Evolutionary conservation across 2,329 filamentous ascomycete species (phyloP).

Genomic region (Sphaerulina musiva): DNA sequence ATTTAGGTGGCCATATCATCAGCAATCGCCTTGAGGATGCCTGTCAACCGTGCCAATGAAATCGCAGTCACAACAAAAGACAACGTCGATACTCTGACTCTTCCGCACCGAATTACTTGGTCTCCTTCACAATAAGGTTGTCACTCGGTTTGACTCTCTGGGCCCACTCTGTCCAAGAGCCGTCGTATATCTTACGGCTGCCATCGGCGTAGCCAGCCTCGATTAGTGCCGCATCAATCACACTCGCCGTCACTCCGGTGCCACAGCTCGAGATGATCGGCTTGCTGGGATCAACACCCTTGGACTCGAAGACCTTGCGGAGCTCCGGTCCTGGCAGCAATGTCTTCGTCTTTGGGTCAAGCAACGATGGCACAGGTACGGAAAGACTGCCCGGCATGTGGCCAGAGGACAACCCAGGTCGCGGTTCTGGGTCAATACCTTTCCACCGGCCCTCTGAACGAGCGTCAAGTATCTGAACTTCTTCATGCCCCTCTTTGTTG

Average conservation of each 20-base stretch:
- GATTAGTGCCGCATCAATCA: slow-evolving; percentile 79
- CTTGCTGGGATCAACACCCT: slow-evolving; percentile 68
- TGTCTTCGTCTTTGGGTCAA: slow-evolving; percentile 77
- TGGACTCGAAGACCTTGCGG: slow-evolving; percentile 67
- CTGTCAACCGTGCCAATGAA: not conserved
- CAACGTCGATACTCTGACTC: not conserved
- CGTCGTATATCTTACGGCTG: slow-evolving; percentile 72
- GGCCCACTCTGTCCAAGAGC: slow-evolving; percentile 73
- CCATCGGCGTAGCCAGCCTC: slow-evolving; percentile 68
- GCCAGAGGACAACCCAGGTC: slow-evolving; percentile 74
- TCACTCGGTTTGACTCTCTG: slow-evolving; percentile 33
- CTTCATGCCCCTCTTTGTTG: slow-evolving; percentile 76
- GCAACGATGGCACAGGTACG: slow-evolving; percentile 69
- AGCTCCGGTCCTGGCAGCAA: slow-evolving; percentile 68
- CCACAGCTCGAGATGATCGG: slow-evolving; percentile 86
- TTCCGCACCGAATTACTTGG: not conserved
- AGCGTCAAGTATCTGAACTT: slow-evolving; percentile 84
- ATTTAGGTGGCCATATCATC: not conserved
- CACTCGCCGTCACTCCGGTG: slow-evolving; percentile 86
- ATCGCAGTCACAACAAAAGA: not conserved
- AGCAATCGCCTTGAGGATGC: not conserved
- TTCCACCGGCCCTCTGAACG: slow-evolving; percentile 72
- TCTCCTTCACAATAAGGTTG: slow-evolving; percentile 31
- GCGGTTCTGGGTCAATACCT: slow-evolving; percentile 77
- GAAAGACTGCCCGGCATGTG: slow-evolving; percentile 86